Evolutionary conservation across 805 yeast species (phyloP).

Genomic region (Lachancea fermentati): DNA sequence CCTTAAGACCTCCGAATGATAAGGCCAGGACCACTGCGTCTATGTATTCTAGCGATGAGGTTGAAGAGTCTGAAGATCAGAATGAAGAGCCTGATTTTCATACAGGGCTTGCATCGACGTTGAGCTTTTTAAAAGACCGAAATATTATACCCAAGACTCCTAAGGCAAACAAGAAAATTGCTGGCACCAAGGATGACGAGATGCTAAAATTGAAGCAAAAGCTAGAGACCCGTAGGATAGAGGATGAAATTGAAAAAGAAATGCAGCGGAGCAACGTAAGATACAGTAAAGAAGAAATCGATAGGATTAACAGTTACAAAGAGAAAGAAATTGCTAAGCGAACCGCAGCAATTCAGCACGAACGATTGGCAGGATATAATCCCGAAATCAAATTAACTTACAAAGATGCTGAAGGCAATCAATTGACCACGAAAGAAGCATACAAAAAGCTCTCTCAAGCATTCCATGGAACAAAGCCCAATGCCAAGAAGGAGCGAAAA

Average conservation of each 20-base stretch:
- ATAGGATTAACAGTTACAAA: slow-evolving; percentile 20
- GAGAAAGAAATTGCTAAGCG: slow-evolving; percentile 26
- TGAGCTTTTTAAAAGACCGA: slow-evolving; percentile 19
- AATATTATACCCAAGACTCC: slow-evolving; percentile 8
- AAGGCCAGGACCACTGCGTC: not conserved
- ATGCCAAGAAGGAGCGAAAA: slow-evolving; percentile 22
- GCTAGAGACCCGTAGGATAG: slow-evolving; percentile 9
- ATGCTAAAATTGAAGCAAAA: slow-evolving; percentile 10
- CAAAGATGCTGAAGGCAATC: slow-evolving; percentile 58
- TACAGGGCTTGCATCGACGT: slow-evolving; percentile 28
- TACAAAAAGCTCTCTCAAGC: slow-evolving; percentile 70
- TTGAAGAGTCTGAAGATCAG: not conserved
- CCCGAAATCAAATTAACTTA: slow-evolving; percentile 48
- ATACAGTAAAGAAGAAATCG: slow-evolving; percentile 27
- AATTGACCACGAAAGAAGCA: slow-evolving; percentile 61
- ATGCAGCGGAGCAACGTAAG: slow-evolving; percentile 18
- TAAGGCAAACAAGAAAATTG: not conserved
- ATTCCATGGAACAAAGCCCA: slow-evolving; percentile 57
- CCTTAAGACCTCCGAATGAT: slow-evolving; percentile 1
- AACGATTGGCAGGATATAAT: slow-evolving; percentile 34
- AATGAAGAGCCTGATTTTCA: slow-evolving; percentile 17
- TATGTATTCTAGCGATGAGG: not conserved
- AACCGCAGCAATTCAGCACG: slow-evolving; percentile 25
- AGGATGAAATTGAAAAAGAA: slow-evolving; percentile 16
- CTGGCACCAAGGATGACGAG: not conserved